Base-by-base conservation (phyloP, 2,329 filamentous ascomycete genomes). In the Zalaria sp. region DNA sequence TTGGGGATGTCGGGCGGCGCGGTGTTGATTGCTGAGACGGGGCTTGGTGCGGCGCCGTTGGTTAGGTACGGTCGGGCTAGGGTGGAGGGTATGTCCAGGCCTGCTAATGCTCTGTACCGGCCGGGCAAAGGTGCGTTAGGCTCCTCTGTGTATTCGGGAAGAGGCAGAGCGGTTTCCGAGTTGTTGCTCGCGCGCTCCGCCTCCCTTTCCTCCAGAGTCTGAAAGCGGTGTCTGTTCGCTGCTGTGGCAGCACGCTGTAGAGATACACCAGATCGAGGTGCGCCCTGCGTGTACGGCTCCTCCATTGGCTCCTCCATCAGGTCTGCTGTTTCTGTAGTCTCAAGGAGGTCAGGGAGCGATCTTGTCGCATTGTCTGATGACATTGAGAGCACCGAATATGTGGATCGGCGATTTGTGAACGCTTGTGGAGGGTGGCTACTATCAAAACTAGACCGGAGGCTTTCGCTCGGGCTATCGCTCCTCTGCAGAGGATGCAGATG, bases 121-220 rank as follows among this genome's bases (percentile, higher is more conserved):
- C 56, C 53, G 5, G 58, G 58, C 3, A 61, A 42, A 29, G 58
- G 58, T 34, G 58, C 55, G 39, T 66, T 57, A 4, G 62, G 58
- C 2, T 83, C 77, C 46, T 77, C 75, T 28, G 77, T 73, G 52
- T 91, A 91, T 1, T 83, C 82, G 3, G 84, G 84, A 25, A 85
- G 81, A 4, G 83, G 81, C 7, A 84, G 78, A n/a, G 85, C 81
- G 76, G 81, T 86, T 51, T 84, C 83, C 53, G 84, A 81, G 6
- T 81, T 81, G 36, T 51, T 46, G 28, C 18, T 18, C 18, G 18
- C 18, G 18, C 52, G 48, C 29, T 57, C 56, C 25, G 73, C 72
- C 28, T 69, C 72, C 31, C 53, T 50, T 43, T 72, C 69, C 18
- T 75, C 67, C 2, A 75, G 68, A 4, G 69, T 69, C 36, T 80